A percentile compares a stretch with the other conserved stretches of the same genome.
Conservation (phyloP, 768 basidiomycete genomes). For the Russula earlei region DNA sequence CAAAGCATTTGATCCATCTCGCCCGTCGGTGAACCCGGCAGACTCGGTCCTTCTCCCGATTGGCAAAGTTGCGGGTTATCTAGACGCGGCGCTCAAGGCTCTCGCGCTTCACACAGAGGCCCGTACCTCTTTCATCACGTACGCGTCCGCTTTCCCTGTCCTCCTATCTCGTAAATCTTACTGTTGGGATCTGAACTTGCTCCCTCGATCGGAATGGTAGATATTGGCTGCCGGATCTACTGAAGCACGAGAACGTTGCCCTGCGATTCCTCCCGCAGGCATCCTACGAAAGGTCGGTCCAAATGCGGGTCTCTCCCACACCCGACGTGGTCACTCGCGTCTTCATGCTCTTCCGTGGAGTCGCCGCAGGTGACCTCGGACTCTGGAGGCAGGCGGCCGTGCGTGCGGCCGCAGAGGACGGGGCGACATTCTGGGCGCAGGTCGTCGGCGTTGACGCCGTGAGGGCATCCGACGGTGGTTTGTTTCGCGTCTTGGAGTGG, state of each 20-base stretch:
- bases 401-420: conserved; percentile 20
- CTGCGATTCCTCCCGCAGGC: conserved; percentile 39
- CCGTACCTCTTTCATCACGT: conserved; percentile 40
- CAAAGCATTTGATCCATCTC: conserved; percentile 7
- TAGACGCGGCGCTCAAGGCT: conserved; percentile 27
- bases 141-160: conserved; percentile 17
- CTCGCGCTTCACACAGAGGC: conserved; percentile 36
- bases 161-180: conserved; percentile 10
- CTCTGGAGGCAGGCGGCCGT: conserved; percentile 26
- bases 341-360: conserved; percentile 40
- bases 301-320: conserved; percentile 29
- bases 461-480: conserved; percentile 21
- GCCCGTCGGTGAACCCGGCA: not conserved
- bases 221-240: conserved; percentile 38
- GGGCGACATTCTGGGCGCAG: conserved; percentile 24
- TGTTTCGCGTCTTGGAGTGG: conserved; percentile 40
- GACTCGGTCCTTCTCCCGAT: conserved; percentile 24
- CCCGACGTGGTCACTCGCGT: conserved; percentile 38
- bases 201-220: not conserved
- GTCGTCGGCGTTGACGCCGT: conserved; percentile 30
- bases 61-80: conserved; percentile 27
- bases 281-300: conserved; percentile 34
- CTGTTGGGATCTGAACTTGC: too few relatives aligned
- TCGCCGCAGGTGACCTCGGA: conserved; percentile 21
- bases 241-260: conserved; percentile 33